These are phyloP conservation scores for Fagopyrum homotropicum DNA, from an alignment of 148 eudicot species.

Conservation along the genomic window DNA sequence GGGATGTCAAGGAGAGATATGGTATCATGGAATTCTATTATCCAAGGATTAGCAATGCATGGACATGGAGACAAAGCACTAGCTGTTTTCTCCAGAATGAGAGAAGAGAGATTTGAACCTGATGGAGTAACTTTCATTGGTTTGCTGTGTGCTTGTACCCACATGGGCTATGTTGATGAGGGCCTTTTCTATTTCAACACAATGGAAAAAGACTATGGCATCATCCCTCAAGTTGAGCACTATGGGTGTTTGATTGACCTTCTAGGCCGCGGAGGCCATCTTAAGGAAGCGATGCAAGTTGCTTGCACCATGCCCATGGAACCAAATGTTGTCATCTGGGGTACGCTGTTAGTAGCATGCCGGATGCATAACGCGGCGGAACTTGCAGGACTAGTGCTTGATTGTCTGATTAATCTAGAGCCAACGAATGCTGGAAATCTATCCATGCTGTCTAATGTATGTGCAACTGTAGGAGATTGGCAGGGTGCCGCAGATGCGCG, in stretches of 20 bases:
- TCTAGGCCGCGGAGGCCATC: slow-evolving; percentile 76
- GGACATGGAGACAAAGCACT: slow-evolving; percentile 74
- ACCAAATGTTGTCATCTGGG: slow-evolving; percentile 77
- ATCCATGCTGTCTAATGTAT: slow-evolving; percentile 70
- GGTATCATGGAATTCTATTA: slow-evolving; percentile 81
- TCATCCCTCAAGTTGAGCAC: slow-evolving; percentile 66
- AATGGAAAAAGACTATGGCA: slow-evolving; percentile 60
- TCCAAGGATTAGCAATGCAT: slow-evolving; percentile 81
- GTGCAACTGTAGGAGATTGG: slow-evolving; percentile 85
- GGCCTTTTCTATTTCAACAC: slow-evolving; percentile 58
- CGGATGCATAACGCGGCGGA: slow-evolving; percentile 61
- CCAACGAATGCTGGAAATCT: slow-evolving; percentile 50
- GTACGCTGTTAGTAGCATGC: slow-evolving; percentile 76
- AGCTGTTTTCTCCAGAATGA: slow-evolving; percentile 52
- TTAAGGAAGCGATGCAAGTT: slow-evolving; percentile 59
- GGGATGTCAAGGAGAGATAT: slow-evolving; percentile 54
- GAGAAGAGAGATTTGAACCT: slow-evolving; percentile 53
- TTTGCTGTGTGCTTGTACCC: slow-evolving; percentile 85
- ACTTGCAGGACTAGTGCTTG: slow-evolving; percentile 49
- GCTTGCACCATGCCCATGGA: slow-evolving; percentile 67
- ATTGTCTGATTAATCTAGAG: slow-evolving; percentile 40
- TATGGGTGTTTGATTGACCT: slow-evolving; percentile 89
- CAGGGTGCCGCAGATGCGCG: slow-evolving; percentile 47
- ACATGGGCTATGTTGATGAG: slow-evolving; percentile 54
- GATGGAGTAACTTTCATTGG: slow-evolving; percentile 76